Evolutionary conservation across 495 filamentous ascomycete genomes (phyloP).

Genomic region (Penicillium alfredii): DNA sequence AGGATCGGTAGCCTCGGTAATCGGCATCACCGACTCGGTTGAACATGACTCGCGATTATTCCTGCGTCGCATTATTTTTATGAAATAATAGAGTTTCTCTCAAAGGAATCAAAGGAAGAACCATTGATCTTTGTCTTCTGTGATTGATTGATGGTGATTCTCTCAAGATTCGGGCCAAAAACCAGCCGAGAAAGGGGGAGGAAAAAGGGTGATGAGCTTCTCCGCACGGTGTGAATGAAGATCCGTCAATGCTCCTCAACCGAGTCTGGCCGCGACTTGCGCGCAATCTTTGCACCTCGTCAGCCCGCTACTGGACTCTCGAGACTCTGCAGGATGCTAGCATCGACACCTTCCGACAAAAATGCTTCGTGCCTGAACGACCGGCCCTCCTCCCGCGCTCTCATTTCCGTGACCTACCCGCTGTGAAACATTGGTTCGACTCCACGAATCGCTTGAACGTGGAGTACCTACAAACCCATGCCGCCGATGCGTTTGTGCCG

Average conservation of each 20-base stretch:
- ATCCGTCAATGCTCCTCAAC: conserved; percentile 1
- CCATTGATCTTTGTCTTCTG: too few relatives aligned
- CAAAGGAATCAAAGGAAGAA: too few relatives aligned
- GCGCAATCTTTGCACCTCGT: conserved; percentile 1
- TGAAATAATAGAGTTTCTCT: too few relatives aligned
- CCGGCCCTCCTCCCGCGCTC: conserved; percentile 45
- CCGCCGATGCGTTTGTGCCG: conserved; percentile 46
- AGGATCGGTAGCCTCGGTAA: conserved; percentile 11
- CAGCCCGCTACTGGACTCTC: conserved; percentile 21
- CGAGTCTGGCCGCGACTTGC: not conserved
- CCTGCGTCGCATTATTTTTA: too few relatives aligned
- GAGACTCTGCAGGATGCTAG: conserved; percentile 23
- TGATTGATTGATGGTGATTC: too few relatives aligned
- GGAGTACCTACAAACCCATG: conserved; percentile 44
- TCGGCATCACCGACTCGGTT: too few relatives aligned
- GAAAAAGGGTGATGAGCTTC: too few relatives aligned
- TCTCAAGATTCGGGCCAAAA: too few relatives aligned
- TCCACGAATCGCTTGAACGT: conserved; percentile 33
- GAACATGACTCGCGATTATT: too few relatives aligned
- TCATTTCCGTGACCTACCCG: conserved; percentile 42
- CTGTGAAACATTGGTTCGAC: conserved; percentile 50
- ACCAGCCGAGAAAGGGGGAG: too few relatives aligned
- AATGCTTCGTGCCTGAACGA: conserved; percentile 40
- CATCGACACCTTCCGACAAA: conserved; percentile 43
- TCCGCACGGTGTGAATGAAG: too few relatives aligned